Evolutionary conservation across 305 asterid genomes (phyloP).

Genomic region (Solanum aculeatissimum): DNA sequence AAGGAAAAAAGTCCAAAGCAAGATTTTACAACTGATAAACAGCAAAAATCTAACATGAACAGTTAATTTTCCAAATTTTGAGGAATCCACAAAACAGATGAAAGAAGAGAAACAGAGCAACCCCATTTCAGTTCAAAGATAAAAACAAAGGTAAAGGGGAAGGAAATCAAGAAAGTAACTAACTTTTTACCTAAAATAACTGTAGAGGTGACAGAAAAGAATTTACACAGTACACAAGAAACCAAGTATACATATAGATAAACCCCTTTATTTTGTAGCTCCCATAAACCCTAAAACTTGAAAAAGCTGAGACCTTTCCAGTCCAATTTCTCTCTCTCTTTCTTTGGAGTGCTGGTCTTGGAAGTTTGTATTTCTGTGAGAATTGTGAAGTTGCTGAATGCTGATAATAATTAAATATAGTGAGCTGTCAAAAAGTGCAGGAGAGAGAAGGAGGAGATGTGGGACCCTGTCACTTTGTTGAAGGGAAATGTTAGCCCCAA

Average conservation of each 20-base stretch:
- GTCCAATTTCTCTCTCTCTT: constrained; percentile 1
- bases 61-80: neutral
- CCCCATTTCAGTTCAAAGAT: constrained; percentile 3
- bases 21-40: neutral
- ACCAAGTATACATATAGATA: neutral
- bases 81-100: constrained; percentile 5
- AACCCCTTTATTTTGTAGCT: constrained; percentile 19
- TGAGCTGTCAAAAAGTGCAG: constrained; percentile 53
- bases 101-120: neutral
- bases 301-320: constrained; percentile 30
- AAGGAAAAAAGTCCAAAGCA: neutral
- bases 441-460: constrained; percentile 22
- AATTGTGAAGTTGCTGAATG: constrained; percentile 20
- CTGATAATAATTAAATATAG: constrained; percentile 11
- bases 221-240: constrained; percentile 3
- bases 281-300: constrained; percentile 6
- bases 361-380: neutral
- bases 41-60: neutral
- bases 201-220: constrained; percentile 10
- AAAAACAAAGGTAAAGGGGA: neutral
- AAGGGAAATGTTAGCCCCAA: constrained; percentile 26
- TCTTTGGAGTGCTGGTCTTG: neutral
- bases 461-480: constrained; percentile 56
- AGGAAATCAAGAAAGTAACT: neutral
- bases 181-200: constrained; percentile 27